Evolutionary conservation across 1,139 yeast genomes (phyloP), one percentile per base, ranked within the genome.

Genomic region (Diutina scorzettiae): DNA sequence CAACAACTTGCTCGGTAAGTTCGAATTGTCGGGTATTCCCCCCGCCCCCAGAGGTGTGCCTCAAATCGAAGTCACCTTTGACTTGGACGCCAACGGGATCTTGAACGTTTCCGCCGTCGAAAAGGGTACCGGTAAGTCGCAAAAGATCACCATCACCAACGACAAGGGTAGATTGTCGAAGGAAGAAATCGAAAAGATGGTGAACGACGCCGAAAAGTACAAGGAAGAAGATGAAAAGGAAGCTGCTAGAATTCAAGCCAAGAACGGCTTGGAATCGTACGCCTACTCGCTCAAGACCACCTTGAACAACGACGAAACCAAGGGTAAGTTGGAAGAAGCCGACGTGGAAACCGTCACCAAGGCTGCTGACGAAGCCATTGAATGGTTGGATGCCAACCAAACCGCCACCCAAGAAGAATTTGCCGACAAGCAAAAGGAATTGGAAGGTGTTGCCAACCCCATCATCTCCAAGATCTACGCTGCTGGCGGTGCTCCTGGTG

Each of bases 141-240:
- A 91, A 66, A 81, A 94, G 49, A 85, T 91, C 59, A 85, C 95
- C 49, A 91, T 91, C 65, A 85, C 91, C 58, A 91, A 91, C 63
- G 97, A 91, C 66, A 87, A 89, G 76, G 96, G 96, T 58, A 84
- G 97, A 74, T 77, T 91, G 60, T 74, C 95, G 48, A 83, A 83
- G 69, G 95, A 85, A 49, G 95, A 85, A 48, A 85, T 85, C 55
- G 95, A 85, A 59, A 81, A 87, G 68, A 86, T 85, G 95, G 94
- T 85, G 54, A 86, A 81, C 64, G 95, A 86, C 62, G 95, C 95
- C 51, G 95, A 84, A 69, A 78, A 82, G 67, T 86, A 71, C 58
- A 37, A 37, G 41, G 41, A 37, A 20, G 41, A 40, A 37, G 43
- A 41, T 25, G 40, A 33, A 25, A 20, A 18, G 34, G 43, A 33